phyloP scores from a whole-genome alignment of 2,329 filamentous ascomycete genomes.

The Colletotrichum scovillei region DNA sequence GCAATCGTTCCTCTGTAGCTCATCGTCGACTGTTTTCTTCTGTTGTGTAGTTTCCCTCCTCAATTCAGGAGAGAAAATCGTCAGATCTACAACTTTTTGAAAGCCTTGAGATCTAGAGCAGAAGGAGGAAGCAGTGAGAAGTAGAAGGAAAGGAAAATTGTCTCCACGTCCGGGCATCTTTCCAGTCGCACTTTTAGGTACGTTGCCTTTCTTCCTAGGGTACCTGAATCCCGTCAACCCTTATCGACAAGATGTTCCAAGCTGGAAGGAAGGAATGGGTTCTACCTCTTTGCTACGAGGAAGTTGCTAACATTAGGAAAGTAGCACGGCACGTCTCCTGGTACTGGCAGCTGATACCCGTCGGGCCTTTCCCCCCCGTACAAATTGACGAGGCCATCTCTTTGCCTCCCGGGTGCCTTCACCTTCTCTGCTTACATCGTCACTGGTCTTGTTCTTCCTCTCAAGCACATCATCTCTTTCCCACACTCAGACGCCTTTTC shows the following conservation, averaged over 20 bases:
- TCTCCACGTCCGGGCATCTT: neutral
- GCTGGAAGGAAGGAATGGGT: neutral
- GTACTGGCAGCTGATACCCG: neutral
- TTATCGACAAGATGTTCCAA: neutral
- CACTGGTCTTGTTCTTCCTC: conserved; percentile 8
- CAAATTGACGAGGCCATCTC: neutral
- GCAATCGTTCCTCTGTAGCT: neutral
- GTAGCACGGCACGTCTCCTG: neutral
- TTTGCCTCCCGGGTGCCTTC: neutral
- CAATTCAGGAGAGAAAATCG: neutral
- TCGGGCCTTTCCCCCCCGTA: neutral
- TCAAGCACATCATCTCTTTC: conserved; percentile 13
- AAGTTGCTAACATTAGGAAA: conserved; percentile 10
- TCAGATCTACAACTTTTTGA: neutral
- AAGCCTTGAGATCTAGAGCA: neutral
- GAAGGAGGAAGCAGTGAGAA: neutral
- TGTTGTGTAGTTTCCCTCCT: neutral
- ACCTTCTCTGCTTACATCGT: conserved; percentile 6
- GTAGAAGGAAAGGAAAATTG: neutral
- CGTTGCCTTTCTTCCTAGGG: neutral
- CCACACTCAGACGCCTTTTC: neutral
- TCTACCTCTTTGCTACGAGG: neutral
- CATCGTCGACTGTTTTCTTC: neutral
- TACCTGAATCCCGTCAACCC: neutral
- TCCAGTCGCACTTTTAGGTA: neutral